A percentile compares a stretch with the other conserved stretches of the same genome.
Conservation (phyloP, 805 yeast species). For the Wickerhamiella australiensis region DNA sequence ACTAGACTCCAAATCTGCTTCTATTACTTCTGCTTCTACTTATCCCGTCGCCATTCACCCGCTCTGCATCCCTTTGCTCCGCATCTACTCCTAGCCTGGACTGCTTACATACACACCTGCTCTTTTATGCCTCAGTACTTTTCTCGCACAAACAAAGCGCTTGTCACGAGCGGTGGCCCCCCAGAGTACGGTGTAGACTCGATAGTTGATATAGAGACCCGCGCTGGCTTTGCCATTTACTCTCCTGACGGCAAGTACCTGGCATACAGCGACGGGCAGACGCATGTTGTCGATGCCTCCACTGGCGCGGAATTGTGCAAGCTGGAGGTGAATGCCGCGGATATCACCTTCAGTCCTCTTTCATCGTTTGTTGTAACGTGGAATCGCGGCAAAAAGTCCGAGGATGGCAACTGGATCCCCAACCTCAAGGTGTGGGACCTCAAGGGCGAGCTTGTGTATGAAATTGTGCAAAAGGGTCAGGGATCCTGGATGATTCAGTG, state of each 20-base stretch:
- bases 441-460: conserved; percentile 27
- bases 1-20: too few relatives aligned
- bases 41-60: too few relatives aligned
- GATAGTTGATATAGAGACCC: conserved; percentile 23
- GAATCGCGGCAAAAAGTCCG: conserved; percentile 72
- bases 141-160: conserved; percentile 23
- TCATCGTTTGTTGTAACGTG: conserved; percentile 77
- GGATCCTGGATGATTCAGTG: conserved; percentile 75
- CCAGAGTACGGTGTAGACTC: conserved; percentile 23
- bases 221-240: conserved; percentile 40
- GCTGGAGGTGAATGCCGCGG: conserved; percentile 56
- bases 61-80: too few relatives aligned
- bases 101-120: conserved; percentile 1
- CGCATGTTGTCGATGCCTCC: conserved; percentile 46
- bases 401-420: conserved; percentile 59
- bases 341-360: conserved; percentile 75
- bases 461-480: conserved; percentile 70
- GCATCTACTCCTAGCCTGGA: too few relatives aligned
- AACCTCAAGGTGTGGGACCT: conserved; percentile 71
- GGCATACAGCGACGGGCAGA: conserved; percentile 55
- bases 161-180: conserved; percentile 22
- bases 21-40: too few relatives aligned
- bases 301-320: conserved; percentile 37
- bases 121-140: conserved; percentile 23
- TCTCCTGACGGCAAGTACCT: conserved; percentile 56